A percentile compares a stretch with the other conserved stretches of the same genome.
These are phyloP conservation scores for Podospora bellae-mahoneyi DNA, from an alignment of 495 filamentous ascomycete species.

Conservation along the genomic window DNA sequence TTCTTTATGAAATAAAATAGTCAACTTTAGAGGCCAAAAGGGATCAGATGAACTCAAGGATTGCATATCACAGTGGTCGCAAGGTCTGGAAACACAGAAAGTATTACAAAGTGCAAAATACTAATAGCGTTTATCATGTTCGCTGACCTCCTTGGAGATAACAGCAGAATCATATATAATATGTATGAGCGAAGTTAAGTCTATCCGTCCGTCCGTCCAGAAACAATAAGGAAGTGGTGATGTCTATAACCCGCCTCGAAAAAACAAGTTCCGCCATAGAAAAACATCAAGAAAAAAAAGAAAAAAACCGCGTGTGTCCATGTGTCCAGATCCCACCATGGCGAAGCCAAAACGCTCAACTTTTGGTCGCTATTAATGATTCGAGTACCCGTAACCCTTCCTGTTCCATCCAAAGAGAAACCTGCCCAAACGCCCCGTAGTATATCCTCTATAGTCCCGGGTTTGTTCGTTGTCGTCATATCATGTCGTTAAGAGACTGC, in stretches of 20 bases:
- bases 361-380: constrained; percentile 14
- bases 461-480: constrained; percentile 24
- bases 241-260: constrained; percentile 21
- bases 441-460: constrained; percentile 27
- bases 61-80: neutral
- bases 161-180: neutral
- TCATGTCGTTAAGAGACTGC: constrained; percentile 28
- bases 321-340: constrained; percentile 15
- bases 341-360: constrained; percentile 6
- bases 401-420: constrained; percentile 18
- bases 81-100: neutral
- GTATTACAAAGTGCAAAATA: neutral
- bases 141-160: neutral
- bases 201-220: constrained; percentile 21
- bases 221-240: constrained; percentile 24
- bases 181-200: constrained; percentile 20
- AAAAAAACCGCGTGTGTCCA: constrained; percentile 8
- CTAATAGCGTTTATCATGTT: neutral
- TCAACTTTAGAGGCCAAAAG: neutral
- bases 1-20: neutral
- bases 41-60: neutral
- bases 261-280: constrained; percentile 6
- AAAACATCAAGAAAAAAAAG: constrained; percentile 9
- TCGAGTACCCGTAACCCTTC: neutral
- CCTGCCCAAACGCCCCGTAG: constrained; percentile 23